Evolutionary conservation across 2,329 filamentous ascomycete genomes (phyloP), one percentile per base, ranked within the genome.

Genomic region (Sporothrix phasma): DNA sequence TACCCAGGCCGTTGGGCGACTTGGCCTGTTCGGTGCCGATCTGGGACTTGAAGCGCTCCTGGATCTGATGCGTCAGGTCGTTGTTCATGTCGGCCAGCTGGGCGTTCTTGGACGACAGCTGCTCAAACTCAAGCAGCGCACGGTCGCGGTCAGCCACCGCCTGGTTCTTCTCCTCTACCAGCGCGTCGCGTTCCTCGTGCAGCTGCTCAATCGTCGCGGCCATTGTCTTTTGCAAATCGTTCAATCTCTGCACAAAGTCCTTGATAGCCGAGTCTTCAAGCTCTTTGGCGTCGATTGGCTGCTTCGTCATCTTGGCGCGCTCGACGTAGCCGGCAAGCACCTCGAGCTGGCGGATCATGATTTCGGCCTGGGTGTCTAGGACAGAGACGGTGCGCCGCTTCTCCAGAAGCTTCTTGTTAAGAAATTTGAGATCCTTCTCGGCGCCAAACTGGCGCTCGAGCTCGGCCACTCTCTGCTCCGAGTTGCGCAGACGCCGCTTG

Each of bases 341-440:
- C 72, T 96, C 91, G 19, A 97, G 80, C 74, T 97, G 92, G 46
- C 90, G 88, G 71, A 97, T 90, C 76, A 96, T 93, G 74, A 97
- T 92, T 76, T 97, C 93, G 60, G 92, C 91, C 75, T 97, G 91
- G 0, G 92, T 93, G 73, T 97, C 93, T 61, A 97, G 80, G 19
- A 95, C 89, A 6, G 93, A 93, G 74, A 99, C 94, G 0, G 94
- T 97, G 71, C 95, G 96, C 65, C 94, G 84, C 78, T 97, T 97
- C 75, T 97, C 92, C 41, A 89, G 82, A 26, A 97, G 79, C 73
- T 92, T 93, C 70, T 88, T 92, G 75, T 95, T 95, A 34, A 95
- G 85, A 70, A 87, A 88, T 75, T 88, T 88, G 26, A 87, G 74
- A 65, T 85, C 83, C 69, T 85, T 85, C 68, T 86, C 84, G 2